Evolutionary conservation across 2,329 filamentous ascomycete species (phyloP).

Genomic region (Escovopsis sp.): DNA sequence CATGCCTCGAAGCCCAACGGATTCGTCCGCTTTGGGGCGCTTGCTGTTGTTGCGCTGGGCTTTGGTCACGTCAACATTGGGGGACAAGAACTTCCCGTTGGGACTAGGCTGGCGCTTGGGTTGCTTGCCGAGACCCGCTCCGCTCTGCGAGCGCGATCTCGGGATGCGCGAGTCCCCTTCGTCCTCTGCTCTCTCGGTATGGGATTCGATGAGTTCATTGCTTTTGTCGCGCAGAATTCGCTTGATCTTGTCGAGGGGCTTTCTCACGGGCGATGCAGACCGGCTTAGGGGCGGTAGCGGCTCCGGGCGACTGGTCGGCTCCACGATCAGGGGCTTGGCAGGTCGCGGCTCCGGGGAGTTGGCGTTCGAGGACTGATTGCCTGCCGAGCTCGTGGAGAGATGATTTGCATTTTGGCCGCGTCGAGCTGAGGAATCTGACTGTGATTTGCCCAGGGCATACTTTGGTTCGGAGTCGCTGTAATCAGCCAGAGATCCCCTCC

Average conservation of each 20-base stretch:
- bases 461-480: slow-evolving; percentile 26
- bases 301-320: slow-evolving; percentile 47
- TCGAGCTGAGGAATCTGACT: slow-evolving; percentile 9
- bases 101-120: slow-evolving; percentile 7
- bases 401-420: slow-evolving; percentile 25
- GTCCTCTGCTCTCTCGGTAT: slow-evolving; percentile 19
- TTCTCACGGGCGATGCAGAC: slow-evolving; percentile 47
- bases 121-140: slow-evolving; percentile 9
- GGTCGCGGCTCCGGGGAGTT: slow-evolving; percentile 38
- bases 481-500: slow-evolving; percentile 24
- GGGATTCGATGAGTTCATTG: slow-evolving; percentile 26
- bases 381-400: slow-evolving; percentile 25
- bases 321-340: slow-evolving; percentile 31
- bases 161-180: slow-evolving; percentile 15
- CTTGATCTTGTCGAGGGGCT: slow-evolving; percentile 41
- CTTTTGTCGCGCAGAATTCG: slow-evolving; percentile 41
- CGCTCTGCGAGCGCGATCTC: slow-evolving; percentile 13
- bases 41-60: slow-evolving; percentile 26
- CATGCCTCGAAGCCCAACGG: slow-evolving; percentile 40
- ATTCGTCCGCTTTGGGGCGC: slow-evolving; percentile 23
- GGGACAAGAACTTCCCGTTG: slow-evolving; percentile 21
- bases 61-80: slow-evolving; percentile 12
- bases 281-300: slow-evolving; percentile 50
- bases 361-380: slow-evolving; percentile 31
- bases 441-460: slow-evolving; percentile 9